phyloP scores from a whole-genome alignment of 768 basidiomycete species.

The Stropharia rugosoannulata region DNA sequence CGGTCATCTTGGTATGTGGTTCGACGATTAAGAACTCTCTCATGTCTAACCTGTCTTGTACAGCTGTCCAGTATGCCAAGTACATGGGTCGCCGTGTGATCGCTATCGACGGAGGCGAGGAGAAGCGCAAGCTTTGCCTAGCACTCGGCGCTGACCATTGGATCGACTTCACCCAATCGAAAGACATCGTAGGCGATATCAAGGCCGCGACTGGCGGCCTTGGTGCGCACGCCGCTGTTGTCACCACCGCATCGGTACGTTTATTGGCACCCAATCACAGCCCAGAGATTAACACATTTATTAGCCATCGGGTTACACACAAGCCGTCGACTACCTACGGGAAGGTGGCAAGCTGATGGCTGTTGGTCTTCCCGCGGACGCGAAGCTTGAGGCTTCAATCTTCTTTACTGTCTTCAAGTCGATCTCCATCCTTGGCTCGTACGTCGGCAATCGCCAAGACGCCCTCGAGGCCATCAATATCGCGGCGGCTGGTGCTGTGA shows the following conservation, averaged over 20 bases:
- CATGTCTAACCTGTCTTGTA: neutral
- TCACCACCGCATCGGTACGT: slow-evolving; percentile 54
- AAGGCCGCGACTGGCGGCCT: slow-evolving; percentile 59
- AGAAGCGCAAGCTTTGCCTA: slow-evolving; percentile 62
- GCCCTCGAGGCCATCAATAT: slow-evolving; percentile 78
- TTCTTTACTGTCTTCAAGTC: slow-evolving; percentile 35
- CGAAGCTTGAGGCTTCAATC: slow-evolving; percentile 34
- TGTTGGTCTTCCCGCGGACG: slow-evolving; percentile 73
- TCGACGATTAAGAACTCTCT: neutral
- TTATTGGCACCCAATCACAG: neutral
- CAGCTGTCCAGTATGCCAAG: slow-evolving; percentile 78
- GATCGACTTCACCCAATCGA: slow-evolving; percentile 74
- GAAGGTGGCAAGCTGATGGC: slow-evolving; percentile 72
- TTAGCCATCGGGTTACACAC: slow-evolving; percentile 39
- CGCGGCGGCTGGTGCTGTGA: slow-evolving; percentile 69
- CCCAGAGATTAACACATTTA: neutral
- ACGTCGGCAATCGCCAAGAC: slow-evolving; percentile 78
- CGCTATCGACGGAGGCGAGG: slow-evolving; percentile 72
- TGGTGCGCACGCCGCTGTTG: slow-evolving; percentile 72
- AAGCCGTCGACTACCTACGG: slow-evolving; percentile 76
- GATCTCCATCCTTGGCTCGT: slow-evolving; percentile 54
- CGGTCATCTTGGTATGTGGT: slow-evolving; percentile 65
- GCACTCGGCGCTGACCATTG: slow-evolving; percentile 71
- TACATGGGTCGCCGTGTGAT: slow-evolving; percentile 79
- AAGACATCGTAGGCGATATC: slow-evolving; percentile 67